These are phyloP conservation scores for Endocalyx cinctus DNA, from an alignment of 2,329 filamentous ascomycete genomes.

Conservation along the genomic window DNA sequence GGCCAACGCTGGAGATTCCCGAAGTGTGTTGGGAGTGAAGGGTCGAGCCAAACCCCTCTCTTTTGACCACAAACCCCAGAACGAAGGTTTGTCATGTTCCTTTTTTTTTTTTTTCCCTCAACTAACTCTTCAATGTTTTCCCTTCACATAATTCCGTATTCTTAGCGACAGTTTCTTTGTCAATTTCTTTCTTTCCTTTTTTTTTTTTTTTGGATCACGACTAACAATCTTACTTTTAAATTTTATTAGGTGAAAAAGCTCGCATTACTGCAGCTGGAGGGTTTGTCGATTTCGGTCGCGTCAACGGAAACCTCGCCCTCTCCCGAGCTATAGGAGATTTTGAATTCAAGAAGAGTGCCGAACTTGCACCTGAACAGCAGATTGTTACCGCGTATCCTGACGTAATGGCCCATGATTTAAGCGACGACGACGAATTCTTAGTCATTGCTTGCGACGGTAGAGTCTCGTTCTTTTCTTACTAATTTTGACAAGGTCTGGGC, in stretches of 20 bases:
- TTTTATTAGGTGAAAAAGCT: constrained; percentile 92
- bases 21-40: constrained; percentile 92
- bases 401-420: constrained; percentile 84
- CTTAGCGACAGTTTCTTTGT: too few relatives aligned
- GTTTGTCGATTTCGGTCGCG: constrained; percentile 96
- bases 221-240: too few relatives aligned
- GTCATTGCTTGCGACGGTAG: constrained; percentile 88
- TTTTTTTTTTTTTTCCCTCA: constrained; percentile 3
- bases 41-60: constrained; percentile 95
- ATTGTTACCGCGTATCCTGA: constrained; percentile 97
- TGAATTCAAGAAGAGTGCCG: constrained; percentile 99
- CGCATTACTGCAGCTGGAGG: constrained; percentile 93
- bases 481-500: too few relatives aligned
- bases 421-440: constrained; percentile 91
- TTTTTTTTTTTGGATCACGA: too few relatives aligned
- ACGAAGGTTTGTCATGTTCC: constrained; percentile 64
- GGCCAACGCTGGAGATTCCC: constrained; percentile 96
- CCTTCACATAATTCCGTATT: too few relatives aligned
- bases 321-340: constrained; percentile 98
- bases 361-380: constrained; percentile 95
- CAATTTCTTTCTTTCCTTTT: too few relatives aligned
- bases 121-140: constrained; percentile 4
- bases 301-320: constrained; percentile 95
- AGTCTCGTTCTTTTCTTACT: neutral
- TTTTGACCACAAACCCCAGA: constrained; percentile 99